Base-by-base conservation (phyloP, 1,284 basidiomycete genomes). In the Rhodotorula sp. region DNA sequence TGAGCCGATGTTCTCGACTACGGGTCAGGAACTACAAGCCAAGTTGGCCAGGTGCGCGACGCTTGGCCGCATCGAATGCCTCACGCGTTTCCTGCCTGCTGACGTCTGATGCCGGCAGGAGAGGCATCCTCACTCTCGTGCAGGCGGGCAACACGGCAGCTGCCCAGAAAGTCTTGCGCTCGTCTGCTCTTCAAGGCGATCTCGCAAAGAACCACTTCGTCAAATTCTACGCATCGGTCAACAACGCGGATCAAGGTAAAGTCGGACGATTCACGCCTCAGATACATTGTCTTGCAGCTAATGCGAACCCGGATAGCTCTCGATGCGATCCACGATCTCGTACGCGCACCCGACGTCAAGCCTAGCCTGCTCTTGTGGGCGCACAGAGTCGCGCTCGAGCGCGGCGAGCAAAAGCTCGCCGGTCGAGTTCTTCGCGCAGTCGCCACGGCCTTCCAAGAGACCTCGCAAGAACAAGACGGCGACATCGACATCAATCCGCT, bases 161-260 rank as follows among this genome's bases (percentile, higher is more conserved):
- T 10, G 70, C 67, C 1, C 58, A 69, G 34, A 21, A 46, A 18
- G 16, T 51, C 21, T 48, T 72, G 52, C 60, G 59, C 54, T 29
- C 31, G n/a, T 39, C 58, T 7, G 43, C n/a, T 26, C 18, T 39
- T 6, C 31, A 18, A 5, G 49, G 34, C n/a, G 59, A 67, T 26
- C 43, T 60, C 29, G 65, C 70, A 0, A 72, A 66, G 58, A 63
- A 58, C 49, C 58, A 63, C 60, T 72, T 72, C 29, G 34, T 72
- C n/a, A 60, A 60, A 29, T 66, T 68, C 61, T 66, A 65, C 67
- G 58, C 51, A 26, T 39, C 23, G 31, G 39, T 58, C 18, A 26
- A 23, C 21, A 47, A 65, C 8, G 1, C 43, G 8, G 15, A 16
- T 5, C 54, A 58, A 29, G 60, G 64, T 63, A n/a, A n/a, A 43